Conservation (phyloP, 257 asterid species). For the Cynanchum wilfordii region DNA sequence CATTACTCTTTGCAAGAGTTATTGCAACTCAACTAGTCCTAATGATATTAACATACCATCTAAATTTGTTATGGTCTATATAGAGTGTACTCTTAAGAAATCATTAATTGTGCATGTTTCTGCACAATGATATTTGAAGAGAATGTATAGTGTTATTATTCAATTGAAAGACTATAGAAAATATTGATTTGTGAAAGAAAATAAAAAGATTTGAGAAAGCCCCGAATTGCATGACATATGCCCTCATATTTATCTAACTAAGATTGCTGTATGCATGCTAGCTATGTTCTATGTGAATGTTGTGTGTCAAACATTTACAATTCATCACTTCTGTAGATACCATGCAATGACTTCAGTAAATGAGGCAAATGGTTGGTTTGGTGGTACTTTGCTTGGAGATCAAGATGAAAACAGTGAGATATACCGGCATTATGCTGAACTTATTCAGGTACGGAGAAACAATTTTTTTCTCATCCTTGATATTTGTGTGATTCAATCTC, state of each 20-base stretch:
- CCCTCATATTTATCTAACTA: neutral
- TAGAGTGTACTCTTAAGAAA: neutral
- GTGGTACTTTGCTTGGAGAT: constrained; percentile 88
- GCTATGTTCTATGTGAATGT: neutral
- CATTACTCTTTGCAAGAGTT: neutral
- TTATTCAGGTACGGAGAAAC: constrained; percentile 59
- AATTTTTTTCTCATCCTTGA: neutral
- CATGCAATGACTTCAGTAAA: constrained; percentile 73
- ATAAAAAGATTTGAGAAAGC: neutral
- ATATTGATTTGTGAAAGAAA: neutral
- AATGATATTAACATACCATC: neutral
- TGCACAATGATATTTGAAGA: neutral
- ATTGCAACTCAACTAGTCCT: neutral
- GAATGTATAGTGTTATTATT: neutral
- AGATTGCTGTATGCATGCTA: neutral
- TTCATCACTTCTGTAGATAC: constrained; percentile 42
- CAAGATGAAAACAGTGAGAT: constrained; percentile 78
- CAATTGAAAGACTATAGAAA: neutral
- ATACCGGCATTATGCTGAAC: constrained; percentile 86
- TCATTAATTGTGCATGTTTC: neutral
- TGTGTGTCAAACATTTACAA: neutral
- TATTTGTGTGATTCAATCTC: neutral
- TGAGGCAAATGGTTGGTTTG: constrained; percentile 94
- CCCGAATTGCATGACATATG: neutral
- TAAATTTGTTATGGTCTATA: neutral